These are phyloP conservation scores for Chaetomium strumarium DNA, from an alignment of 2,329 filamentous ascomycete genomes.

Conservation along the genomic window DNA sequence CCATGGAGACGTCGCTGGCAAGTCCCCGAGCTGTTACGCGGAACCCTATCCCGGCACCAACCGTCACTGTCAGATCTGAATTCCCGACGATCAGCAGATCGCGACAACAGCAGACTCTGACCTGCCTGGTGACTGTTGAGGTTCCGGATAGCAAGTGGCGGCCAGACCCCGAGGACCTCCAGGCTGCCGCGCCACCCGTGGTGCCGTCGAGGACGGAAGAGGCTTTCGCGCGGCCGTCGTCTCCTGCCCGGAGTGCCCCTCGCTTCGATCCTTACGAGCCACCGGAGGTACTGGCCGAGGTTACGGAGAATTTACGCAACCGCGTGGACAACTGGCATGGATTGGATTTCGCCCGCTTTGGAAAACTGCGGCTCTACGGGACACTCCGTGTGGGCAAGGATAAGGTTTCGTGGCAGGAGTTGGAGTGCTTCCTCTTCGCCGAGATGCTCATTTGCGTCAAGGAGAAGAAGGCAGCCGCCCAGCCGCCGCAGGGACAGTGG, in stretches of 20 bases:
- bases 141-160: slow-evolving; percentile 90
- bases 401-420: slow-evolving; percentile 91
- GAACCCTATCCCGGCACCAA: slow-evolving; percentile 85
- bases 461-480: slow-evolving; percentile 68
- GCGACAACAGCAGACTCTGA: slow-evolving; percentile 88
- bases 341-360: slow-evolving; percentile 87
- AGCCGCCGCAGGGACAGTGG: slow-evolving; percentile 54
- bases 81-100: slow-evolving; percentile 91
- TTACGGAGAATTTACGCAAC: slow-evolving; percentile 75
- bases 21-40: slow-evolving; percentile 66
- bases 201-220: slow-evolving; percentile 44
- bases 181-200: slow-evolving; percentile 41
- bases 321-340: slow-evolving; percentile 99
- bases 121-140: slow-evolving; percentile 89
- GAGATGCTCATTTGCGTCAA: slow-evolving; percentile 99
- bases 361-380: slow-evolving; percentile 83
- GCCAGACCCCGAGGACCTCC: slow-evolving; percentile 75
- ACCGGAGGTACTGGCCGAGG: slow-evolving; percentile 69
- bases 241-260: slow-evolving; percentile 51
- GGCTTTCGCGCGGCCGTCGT: slow-evolving; percentile 48
- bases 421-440: slow-evolving; percentile 93
- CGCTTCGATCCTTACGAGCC: slow-evolving; percentile 68
- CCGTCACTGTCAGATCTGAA: slow-evolving; percentile 91
- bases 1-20: slow-evolving; percentile 81
- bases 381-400: slow-evolving; percentile 93